A percentile compares a stretch with the other conserved stretches of the same genome.
Conservation (phyloP, 345 rosid species). For the Kernera saxatilis region DNA sequence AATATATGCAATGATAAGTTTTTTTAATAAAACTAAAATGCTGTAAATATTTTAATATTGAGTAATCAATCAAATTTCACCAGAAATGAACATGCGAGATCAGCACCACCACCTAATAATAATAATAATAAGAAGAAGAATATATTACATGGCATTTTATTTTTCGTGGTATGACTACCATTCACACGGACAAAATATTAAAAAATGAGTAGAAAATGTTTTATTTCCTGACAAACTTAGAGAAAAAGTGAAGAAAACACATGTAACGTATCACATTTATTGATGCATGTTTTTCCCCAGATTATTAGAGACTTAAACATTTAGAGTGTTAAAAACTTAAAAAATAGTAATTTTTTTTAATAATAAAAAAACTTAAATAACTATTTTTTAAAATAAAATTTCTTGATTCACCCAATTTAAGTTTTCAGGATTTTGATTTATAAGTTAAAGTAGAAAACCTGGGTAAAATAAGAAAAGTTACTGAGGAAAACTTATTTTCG, state of each 20-base stretch:
- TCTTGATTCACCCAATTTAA: neutral
- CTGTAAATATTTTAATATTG: neutral
- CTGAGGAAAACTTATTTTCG: neutral
- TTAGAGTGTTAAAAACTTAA: too few species aligned
- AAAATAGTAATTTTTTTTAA: too few species aligned
- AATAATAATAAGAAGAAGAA: too few species aligned
- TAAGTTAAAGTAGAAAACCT: neutral
- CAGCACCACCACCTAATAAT: conserved; percentile 12
- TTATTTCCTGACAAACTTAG: neutral
- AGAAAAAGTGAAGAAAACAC: neutral
- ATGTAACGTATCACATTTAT: neutral
- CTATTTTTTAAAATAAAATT: too few species aligned
- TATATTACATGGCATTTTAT: neutral
- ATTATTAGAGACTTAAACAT: too few species aligned
- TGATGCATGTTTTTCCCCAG: neutral
- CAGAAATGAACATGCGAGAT: conserved; percentile 15
- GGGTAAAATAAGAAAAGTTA: neutral
- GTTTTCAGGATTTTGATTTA: neutral
- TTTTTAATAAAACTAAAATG: neutral
- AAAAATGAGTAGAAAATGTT: neutral
- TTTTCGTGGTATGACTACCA: neutral
- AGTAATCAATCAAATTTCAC: conserved; percentile 10
- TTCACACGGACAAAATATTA: neutral
- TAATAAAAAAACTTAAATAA: too few species aligned
- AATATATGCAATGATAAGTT: conserved; percentile 16